Percentiles rank a stretch among this genome's conserved stretches.
phyloP scores from a whole-genome alignment of 805 yeast species.

The Ogataea naganishii region DNA sequence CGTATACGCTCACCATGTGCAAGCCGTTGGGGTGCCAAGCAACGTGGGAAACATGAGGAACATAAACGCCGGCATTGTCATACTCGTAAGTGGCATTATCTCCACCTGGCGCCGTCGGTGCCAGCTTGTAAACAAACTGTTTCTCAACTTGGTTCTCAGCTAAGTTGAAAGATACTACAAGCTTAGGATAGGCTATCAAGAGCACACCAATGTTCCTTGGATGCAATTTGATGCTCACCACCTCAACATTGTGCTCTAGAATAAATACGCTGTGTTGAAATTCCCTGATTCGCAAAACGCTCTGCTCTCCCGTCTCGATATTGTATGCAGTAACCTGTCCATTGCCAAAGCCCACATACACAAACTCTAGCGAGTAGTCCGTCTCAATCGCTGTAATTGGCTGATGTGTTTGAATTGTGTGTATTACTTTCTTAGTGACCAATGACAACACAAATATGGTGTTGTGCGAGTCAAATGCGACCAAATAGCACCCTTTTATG shows the following conservation, averaged over 20 bases:
- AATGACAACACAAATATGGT: slow-evolving; percentile 64
- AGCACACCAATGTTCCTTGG: slow-evolving; percentile 84
- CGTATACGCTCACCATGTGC: slow-evolving; percentile 70
- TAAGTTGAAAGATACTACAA: slow-evolving; percentile 64
- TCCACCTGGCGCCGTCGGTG: slow-evolving; percentile 68
- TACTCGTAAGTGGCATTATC: slow-evolving; percentile 29
- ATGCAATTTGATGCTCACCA: slow-evolving; percentile 62
- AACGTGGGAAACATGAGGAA: slow-evolving; percentile 34
- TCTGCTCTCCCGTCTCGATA: slow-evolving; percentile 63
- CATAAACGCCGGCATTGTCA: slow-evolving; percentile 15
- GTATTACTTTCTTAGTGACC: slow-evolving; percentile 50
- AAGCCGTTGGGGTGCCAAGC: slow-evolving; percentile 91
- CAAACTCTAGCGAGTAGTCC: slow-evolving; percentile 88
- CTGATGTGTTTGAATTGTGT: slow-evolving; percentile 54
- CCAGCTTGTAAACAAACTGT: slow-evolving; percentile 51
- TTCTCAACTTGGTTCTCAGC: slow-evolving; percentile 49
- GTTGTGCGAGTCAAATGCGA: slow-evolving; percentile 57
- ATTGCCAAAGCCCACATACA: slow-evolving; percentile 68
- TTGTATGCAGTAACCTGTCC: slow-evolving; percentile 71
- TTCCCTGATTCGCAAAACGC: slow-evolving; percentile 62
- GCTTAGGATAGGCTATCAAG: slow-evolving; percentile 61
- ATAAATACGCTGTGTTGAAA: slow-evolving; percentile 59
- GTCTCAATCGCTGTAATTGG: slow-evolving; percentile 59
- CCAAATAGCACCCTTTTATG: slow-evolving; percentile 74
- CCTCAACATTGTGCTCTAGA: slow-evolving; percentile 42